Conservation (phyloP, 805 yeast species). For the Candida palmyrensis region DNA sequence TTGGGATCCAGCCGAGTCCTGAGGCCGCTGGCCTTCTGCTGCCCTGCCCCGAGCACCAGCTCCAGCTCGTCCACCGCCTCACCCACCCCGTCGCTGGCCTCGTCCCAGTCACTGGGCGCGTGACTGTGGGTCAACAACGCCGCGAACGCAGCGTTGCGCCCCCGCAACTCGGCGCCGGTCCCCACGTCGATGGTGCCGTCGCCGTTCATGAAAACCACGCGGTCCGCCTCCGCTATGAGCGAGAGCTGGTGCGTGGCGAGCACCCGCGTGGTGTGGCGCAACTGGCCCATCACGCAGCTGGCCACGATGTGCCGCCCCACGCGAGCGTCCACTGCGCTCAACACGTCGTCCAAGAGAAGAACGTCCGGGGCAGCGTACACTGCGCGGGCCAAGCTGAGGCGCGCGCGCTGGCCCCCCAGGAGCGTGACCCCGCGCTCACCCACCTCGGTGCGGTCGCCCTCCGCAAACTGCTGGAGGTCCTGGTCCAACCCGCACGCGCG, state of each 20-base stretch:
- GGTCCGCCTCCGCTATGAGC: conserved; percentile 27
- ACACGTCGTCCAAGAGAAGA: conserved; percentile 29
- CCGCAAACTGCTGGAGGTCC: conserved; percentile 27
- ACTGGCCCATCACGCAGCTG: conserved; percentile 22
- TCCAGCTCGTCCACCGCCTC: conserved; percentile 15
- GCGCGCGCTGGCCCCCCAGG: conserved; percentile 35
- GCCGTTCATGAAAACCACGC: conserved; percentile 25
- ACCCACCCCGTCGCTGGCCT: conserved; percentile 26
- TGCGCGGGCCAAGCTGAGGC: conserved; percentile 32
- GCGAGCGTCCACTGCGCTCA: conserved; percentile 34
- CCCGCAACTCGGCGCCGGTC: conserved; percentile 19
- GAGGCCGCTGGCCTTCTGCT: too few species aligned
- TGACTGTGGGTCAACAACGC: conserved; percentile 23
- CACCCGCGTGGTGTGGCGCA: conserved; percentile 26
- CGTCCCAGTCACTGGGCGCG: conserved; percentile 21
- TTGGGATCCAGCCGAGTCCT: too few species aligned
- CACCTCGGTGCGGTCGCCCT: conserved; percentile 32
- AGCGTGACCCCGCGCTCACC: conserved; percentile 35
- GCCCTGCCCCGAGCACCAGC: too few species aligned
- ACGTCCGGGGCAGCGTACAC: conserved; percentile 28
- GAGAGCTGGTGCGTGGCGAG: conserved; percentile 35
- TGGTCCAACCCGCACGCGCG: conserved; percentile 26
- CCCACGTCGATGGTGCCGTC: conserved; percentile 28
- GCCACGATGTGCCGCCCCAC: conserved; percentile 33
- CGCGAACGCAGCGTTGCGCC: conserved; percentile 20